Evolutionary conservation across 2,329 filamentous ascomycete genomes (phyloP).

Genomic region (Polytolypa hystricis): DNA sequence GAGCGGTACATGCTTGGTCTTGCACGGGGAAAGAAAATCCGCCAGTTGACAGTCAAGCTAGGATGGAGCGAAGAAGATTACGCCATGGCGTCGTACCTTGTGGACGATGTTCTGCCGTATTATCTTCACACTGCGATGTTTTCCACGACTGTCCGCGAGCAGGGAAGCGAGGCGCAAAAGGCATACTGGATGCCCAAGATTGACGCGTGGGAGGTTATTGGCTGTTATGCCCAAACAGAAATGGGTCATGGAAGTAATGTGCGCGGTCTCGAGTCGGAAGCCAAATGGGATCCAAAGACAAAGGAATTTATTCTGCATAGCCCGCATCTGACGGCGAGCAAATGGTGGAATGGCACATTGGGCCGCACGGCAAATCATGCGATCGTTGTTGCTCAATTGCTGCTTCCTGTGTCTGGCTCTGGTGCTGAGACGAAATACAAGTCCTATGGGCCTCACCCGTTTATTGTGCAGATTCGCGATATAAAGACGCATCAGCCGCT

Average conservation of each 20-base stretch:
- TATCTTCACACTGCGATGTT: constrained; percentile 42
- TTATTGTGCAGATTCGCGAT: constrained; percentile 36
- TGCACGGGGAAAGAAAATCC: constrained; percentile 40
- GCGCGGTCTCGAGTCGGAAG: constrained; percentile 33
- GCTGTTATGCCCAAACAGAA: constrained; percentile 37
- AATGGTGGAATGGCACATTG: constrained; percentile 41
- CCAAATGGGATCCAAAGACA: constrained; percentile 31
- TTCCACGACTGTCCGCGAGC: constrained; percentile 35
- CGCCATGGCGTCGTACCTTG: constrained; percentile 41
- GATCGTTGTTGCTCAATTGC: constrained; percentile 38
- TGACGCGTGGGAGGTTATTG: constrained; percentile 35
- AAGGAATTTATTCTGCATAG: constrained; percentile 37
- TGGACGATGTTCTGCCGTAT: constrained; percentile 44
- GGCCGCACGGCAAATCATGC: constrained; percentile 39
- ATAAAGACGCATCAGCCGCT: constrained; percentile 9
- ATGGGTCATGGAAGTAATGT: constrained; percentile 39
- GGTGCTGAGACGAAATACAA: constrained; percentile 14
- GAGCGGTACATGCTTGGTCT: constrained; percentile 43
- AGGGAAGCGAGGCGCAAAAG: constrained; percentile 33
- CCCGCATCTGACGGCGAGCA: constrained; percentile 36
- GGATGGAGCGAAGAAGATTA: constrained; percentile 41
- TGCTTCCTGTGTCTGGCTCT: constrained; percentile 22
- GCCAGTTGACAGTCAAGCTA: constrained; percentile 35
- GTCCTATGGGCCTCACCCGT: constrained; percentile 36
- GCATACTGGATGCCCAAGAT: constrained; percentile 37